A percentile compares a stretch with the other conserved stretches of the same genome.
Conservation (phyloP, 352 stramenopile species). For the Phytophthora hibernalis region DNA sequence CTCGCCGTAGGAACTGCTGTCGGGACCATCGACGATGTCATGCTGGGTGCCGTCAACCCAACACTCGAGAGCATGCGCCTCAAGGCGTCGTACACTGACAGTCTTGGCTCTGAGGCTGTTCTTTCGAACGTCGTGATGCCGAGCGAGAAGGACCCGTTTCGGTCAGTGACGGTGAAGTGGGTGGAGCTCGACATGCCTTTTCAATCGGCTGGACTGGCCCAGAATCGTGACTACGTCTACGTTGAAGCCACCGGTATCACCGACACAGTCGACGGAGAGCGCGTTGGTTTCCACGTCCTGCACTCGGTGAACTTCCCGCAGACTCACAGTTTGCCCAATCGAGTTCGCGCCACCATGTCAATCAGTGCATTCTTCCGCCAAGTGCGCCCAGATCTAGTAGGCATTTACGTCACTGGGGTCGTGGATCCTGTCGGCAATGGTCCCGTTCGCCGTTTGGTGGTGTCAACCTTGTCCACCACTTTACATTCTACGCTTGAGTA, state of each 20-base stretch:
- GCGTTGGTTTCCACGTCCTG: slow-evolving; percentile 24
- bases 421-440: slow-evolving; percentile 15
- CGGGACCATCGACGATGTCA: slow-evolving; percentile 31
- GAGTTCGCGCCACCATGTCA: slow-evolving; percentile 17
- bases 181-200: slow-evolving; percentile 40
- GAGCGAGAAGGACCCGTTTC: slow-evolving; percentile 28
- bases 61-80: slow-evolving; percentile 30
- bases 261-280: slow-evolving; percentile 12
- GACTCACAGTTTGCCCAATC: slow-evolving; percentile 15
- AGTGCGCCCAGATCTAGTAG: slow-evolving; percentile 7
- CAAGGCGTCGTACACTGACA: slow-evolving; percentile 33
- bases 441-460: slow-evolving; percentile 9
- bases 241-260: slow-evolving; percentile 25
- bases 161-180: slow-evolving; percentile 42
- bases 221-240: slow-evolving; percentile 39
- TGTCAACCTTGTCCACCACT: slow-evolving; percentile 9
- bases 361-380: slow-evolving; percentile 15
- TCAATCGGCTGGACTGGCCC: slow-evolving; percentile 20
- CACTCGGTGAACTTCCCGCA: slow-evolving; percentile 34
- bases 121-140: slow-evolving; percentile 30
- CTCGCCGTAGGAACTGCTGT: slow-evolving; percentile 20
- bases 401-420: slow-evolving; percentile 16
- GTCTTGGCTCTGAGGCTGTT: slow-evolving; percentile 21
- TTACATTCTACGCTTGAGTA: slow-evolving; percentile 20
- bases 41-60: slow-evolving; percentile 30